Evolutionary conservation across 257 asterid species (phyloP).

Genomic region (Penstemon barbatus): DNA sequence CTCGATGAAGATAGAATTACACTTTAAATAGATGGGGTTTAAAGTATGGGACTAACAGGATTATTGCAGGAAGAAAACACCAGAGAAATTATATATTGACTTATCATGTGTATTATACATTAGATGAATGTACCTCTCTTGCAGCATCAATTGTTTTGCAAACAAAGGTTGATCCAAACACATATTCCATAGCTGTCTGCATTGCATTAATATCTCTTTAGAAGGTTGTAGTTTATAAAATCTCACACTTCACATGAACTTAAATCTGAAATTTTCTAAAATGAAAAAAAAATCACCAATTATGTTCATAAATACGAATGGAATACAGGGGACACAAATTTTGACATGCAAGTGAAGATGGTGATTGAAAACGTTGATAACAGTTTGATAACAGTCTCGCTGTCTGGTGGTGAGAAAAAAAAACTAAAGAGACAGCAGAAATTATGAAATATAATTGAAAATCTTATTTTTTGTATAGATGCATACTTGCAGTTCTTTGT

Average conservation of each 20-base stretch:
- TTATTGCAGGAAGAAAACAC: neutral
- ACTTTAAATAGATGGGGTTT: neutral
- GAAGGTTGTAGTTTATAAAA: conserved; percentile 22
- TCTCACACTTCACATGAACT: conserved; percentile 12
- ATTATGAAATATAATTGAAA: conserved; percentile 18
- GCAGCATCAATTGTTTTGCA: conserved; percentile 89
- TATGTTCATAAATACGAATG: conserved; percentile 3
- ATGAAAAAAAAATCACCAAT: conserved; percentile 4
- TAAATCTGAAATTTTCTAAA: conserved; percentile 9
- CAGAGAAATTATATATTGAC: neutral
- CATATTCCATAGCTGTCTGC: conserved; percentile 96
- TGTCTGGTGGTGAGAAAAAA: conserved; percentile 17
- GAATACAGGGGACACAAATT: conserved; percentile 11
- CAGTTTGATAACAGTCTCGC: conserved; percentile 4
- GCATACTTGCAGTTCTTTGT: conserved; percentile 75
- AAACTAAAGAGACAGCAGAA: conserved; percentile 13
- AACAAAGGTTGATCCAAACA: conserved; percentile 94
- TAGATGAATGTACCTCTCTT: conserved; percentile 57
- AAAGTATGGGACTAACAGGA: conserved; percentile 4
- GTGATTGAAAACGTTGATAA: conserved; percentile 3
- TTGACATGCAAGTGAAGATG: conserved; percentile 24
- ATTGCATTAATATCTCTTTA: conserved; percentile 31
- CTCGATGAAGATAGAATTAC: no score
- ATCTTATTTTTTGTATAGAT: conserved; percentile 15
- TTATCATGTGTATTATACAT: neutral